phyloP scores from a whole-genome alignment of 1,139 yeast species.

The Yamadazyma blattariae region DNA sequence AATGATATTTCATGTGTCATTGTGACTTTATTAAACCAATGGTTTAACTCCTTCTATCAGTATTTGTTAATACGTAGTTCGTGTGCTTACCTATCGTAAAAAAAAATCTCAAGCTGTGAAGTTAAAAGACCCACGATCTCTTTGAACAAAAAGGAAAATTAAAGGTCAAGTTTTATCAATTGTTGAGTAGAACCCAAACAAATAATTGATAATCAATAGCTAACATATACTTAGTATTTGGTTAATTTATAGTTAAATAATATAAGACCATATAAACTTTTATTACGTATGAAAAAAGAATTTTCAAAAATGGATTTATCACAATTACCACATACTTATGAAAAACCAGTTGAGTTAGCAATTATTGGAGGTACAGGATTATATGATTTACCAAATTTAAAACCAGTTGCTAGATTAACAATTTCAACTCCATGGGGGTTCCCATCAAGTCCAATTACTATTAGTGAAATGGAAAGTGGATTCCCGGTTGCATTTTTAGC shows the following conservation, averaged over 20 bases:
- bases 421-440: constrained; percentile 95
- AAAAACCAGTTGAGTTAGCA: constrained; percentile 62
- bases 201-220: no score
- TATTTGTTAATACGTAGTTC: no score
- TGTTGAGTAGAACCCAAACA: no score
- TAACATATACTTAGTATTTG: no score
- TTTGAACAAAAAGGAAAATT: no score
- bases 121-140: no score
- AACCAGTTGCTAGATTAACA: constrained; percentile 80
- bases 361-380: constrained; percentile 98
- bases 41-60: no score
- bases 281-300: neutral
- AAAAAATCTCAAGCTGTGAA: no score
- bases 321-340: constrained; percentile 36
- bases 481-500: constrained; percentile 92
- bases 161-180: no score
- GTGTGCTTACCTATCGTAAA: no score
- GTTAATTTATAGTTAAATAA: neutral
- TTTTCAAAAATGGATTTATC: constrained; percentile 9
- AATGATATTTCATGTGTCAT: no score
- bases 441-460: constrained; percentile 92
- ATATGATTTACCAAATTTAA: constrained; percentile 76
- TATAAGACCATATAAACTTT: neutral
- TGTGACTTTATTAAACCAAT: no score
- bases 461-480: constrained; percentile 70